These are phyloP conservation scores for Umbelopsis ramanniana DNA, from an alignment of 192 early-diverging fungal species.

Conservation along the genomic window DNA sequence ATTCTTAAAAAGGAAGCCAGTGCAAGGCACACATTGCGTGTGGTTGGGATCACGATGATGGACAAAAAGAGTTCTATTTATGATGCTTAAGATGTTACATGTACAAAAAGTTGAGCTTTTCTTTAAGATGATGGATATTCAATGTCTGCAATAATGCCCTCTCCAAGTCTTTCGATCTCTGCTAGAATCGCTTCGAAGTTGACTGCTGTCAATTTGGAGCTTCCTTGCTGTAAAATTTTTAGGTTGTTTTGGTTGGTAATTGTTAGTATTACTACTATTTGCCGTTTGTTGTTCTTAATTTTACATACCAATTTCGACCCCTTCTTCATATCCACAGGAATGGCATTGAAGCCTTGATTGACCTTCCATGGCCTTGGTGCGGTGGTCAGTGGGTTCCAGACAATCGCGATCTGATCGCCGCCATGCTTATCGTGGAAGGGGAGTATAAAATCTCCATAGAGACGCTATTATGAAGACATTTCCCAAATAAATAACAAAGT, in stretches of 20 bases:
- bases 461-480: conserved; percentile 27
- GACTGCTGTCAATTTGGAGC: conserved; percentile 55
- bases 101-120: not conserved
- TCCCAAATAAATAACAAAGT: conserved; percentile 17
- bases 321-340: conserved; percentile 54
- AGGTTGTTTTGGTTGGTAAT: conserved; percentile 36
- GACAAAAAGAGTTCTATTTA: conserved; percentile 14
- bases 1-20: conserved; percentile 23
- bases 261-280: conserved; percentile 2
- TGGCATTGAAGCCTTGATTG: conserved; percentile 59
- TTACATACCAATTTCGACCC: conserved; percentile 49
- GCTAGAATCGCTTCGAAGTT: conserved; percentile 66
- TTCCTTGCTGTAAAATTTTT: conserved; percentile 19
- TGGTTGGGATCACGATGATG: conserved; percentile 22
- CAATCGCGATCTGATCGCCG: conserved; percentile 69
- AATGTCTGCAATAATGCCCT: conserved; percentile 47
- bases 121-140: conserved; percentile 19
- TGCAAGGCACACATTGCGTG: conserved; percentile 10
- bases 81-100: conserved; percentile 11
- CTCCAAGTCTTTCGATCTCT: conserved; percentile 71
- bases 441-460: conserved; percentile 65
- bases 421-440: conserved; percentile 81
- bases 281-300: not conserved
- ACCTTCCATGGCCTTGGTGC: conserved; percentile 69
- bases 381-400: conserved; percentile 63